These are phyloP conservation scores for Irpex sp. DNA, from an alignment of 1,284 basidiomycete genomes.

Conservation along the genomic window DNA sequence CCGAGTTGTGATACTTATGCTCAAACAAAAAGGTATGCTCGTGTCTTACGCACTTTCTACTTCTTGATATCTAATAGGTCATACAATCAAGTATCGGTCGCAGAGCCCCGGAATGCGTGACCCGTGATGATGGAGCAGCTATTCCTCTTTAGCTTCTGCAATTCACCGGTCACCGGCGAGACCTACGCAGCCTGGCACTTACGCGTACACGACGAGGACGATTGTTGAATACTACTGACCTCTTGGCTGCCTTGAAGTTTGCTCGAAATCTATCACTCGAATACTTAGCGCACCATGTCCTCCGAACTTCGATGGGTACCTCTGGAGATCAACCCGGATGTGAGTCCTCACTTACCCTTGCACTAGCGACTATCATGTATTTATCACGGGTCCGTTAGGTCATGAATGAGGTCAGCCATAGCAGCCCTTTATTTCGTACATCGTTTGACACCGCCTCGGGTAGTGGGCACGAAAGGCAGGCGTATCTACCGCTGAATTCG, in stretches of 20 bases:
- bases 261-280: not conserved
- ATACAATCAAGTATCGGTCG: too few relatives aligned
- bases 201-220: too few relatives aligned
- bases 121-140: too few relatives aligned
- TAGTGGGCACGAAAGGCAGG: slow-evolving; percentile 81
- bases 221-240: not conserved
- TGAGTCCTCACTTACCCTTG: slow-evolving; percentile 26
- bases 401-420: slow-evolving; percentile 6
- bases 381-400: not conserved
- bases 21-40: too few relatives aligned
- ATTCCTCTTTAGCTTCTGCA: too few relatives aligned
- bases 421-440: too few relatives aligned
- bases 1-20: too few relatives aligned
- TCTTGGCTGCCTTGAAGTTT: not conserved
- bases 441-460: slow-evolving; percentile 3
- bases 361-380: not conserved
- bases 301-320: slow-evolving; percentile 55
- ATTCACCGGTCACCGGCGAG: too few relatives aligned
- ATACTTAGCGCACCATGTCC: not conserved
- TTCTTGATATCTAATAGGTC: too few relatives aligned
- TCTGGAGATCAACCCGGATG: slow-evolving; percentile 75
- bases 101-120: too few relatives aligned
- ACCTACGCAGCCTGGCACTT: too few relatives aligned
- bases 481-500: slow-evolving; percentile 49
- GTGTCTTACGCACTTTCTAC: too few relatives aligned